Conservation (phyloP, 352 stramenopile species). For the Thalassiosira pacifica region DNA sequence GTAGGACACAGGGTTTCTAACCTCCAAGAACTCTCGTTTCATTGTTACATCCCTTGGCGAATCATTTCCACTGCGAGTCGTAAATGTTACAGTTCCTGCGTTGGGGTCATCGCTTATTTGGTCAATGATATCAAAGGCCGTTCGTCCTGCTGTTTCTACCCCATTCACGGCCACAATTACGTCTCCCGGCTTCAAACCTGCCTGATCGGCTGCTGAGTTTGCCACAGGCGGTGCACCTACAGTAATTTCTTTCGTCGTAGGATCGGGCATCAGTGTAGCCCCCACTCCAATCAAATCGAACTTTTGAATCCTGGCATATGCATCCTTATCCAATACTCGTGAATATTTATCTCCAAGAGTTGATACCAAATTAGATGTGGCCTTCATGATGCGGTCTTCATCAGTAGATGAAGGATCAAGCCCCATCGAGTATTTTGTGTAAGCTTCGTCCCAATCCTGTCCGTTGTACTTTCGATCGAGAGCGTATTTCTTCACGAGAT, state of each 20-base stretch:
- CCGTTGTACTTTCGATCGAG: conserved; percentile 76
- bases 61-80: conserved; percentile 46
- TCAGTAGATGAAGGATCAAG: conserved; percentile 47
- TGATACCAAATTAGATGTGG: conserved; percentile 72
- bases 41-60: conserved; percentile 67
- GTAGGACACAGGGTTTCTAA: conserved; percentile 77
- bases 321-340: conserved; percentile 69
- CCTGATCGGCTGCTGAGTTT: conserved; percentile 63
- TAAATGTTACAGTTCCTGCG: conserved; percentile 74
- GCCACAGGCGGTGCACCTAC: conserved; percentile 75
- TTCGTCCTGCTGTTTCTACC: conserved; percentile 70
- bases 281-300: conserved; percentile 86
- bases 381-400: conserved; percentile 73
- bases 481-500: conserved; percentile 78
- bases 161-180: conserved; percentile 78
- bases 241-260: conserved; percentile 70
- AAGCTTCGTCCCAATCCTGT: conserved; percentile 75
- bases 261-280: conserved; percentile 79
- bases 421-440: conserved; percentile 51
- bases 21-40: conserved; percentile 64
- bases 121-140: conserved; percentile 86
- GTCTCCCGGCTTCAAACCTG: conserved; percentile 73
- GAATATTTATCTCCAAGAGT: conserved; percentile 85
- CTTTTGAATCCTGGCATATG: conserved; percentile 83
- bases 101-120: conserved; percentile 81